A percentile compares a stretch with the other conserved stretches of the same genome.
Conservation (phyloP, 192 early-diverging fungal species). For the Phycomyces nitens region DNA sequence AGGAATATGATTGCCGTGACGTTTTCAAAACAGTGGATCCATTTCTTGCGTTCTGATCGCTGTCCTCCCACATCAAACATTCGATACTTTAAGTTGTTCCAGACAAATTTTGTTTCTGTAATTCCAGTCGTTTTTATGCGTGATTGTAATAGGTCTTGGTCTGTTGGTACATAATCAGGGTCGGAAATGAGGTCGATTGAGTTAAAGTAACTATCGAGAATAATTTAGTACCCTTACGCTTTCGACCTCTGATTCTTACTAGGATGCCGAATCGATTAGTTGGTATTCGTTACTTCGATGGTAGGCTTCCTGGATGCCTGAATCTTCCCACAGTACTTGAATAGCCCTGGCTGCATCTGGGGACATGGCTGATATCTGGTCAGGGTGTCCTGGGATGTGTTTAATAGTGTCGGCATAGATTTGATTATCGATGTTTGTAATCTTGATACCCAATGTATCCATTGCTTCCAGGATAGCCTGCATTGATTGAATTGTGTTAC, state of each 20-base stretch:
- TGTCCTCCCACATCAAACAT: slow-evolving; percentile 46
- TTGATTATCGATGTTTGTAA: slow-evolving; percentile 66
- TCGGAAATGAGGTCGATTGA: slow-evolving; percentile 83
- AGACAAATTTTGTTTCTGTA: slow-evolving; percentile 90
- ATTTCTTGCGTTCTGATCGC: slow-evolving; percentile 36
- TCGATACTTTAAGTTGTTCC: slow-evolving; percentile 71
- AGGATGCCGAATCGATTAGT: slow-evolving; percentile 87
- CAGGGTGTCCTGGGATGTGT: slow-evolving; percentile 85
- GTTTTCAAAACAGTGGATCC: slow-evolving; percentile 40
- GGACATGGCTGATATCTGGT: slow-evolving; percentile 67
- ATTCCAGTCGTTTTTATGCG: slow-evolving; percentile 97
- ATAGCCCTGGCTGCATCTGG: slow-evolving; percentile 72
- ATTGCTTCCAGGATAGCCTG: slow-evolving; percentile 93
- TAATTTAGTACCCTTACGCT: not conserved
- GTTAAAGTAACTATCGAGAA: slow-evolving; percentile 76
- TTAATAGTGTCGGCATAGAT: slow-evolving; percentile 68
- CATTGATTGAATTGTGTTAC: slow-evolving; percentile 93
- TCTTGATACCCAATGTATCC: slow-evolving; percentile 74
- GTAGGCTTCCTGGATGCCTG: slow-evolving; percentile 57
- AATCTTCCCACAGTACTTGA: slow-evolving; percentile 69
- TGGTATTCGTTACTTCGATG: slow-evolving; percentile 76
- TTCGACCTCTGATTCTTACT: slow-evolving; percentile 49
- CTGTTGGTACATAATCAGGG: slow-evolving; percentile 83
- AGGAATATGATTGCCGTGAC: slow-evolving; percentile 38
- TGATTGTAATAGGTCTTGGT: slow-evolving; percentile 89